phyloP scores from a whole-genome alignment of 768 basidiomycete genomes.

The Fistulinella prunicolor region DNA sequence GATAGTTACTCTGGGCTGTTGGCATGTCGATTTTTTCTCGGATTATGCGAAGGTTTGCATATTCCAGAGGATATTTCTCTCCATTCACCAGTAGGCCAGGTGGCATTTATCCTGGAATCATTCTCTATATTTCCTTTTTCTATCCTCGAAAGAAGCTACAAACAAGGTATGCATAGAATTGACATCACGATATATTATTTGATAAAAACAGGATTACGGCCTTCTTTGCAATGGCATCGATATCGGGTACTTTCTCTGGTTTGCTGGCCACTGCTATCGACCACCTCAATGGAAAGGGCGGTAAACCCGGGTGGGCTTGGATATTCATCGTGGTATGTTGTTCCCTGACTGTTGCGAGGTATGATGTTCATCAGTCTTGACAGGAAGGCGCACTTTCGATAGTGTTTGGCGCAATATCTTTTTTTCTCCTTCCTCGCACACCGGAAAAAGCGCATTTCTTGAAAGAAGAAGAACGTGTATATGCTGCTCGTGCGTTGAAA shows the following conservation, averaged over 20 bases:
- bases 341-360: neutral
- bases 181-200: constrained; percentile 2
- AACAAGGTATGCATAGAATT: constrained; percentile 10
- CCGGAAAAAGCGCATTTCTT: constrained; percentile 50
- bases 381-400: constrained; percentile 63
- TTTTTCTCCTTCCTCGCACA: constrained; percentile 46
- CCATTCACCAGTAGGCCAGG: constrained; percentile 32
- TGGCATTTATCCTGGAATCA: constrained; percentile 56
- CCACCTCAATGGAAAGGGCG: constrained; percentile 50
- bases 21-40: constrained; percentile 46
- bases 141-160: constrained; percentile 33
- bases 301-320: constrained; percentile 59
- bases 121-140: constrained; percentile 54
- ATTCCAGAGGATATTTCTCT: neutral
- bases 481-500: constrained; percentile 34
- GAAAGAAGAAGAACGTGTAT: constrained; percentile 46
- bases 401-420: constrained; percentile 50
- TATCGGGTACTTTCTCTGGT: constrained; percentile 58
- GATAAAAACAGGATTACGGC: constrained; percentile 33
- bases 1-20: constrained; percentile 52
- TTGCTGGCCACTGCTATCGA: constrained; percentile 55
- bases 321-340: constrained; percentile 48
- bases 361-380: neutral
- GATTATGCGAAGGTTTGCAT: constrained; percentile 54
- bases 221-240: constrained; percentile 43